A percentile compares a stretch with the other conserved stretches of the same genome.
Evolutionary conservation across 2,329 filamentous ascomycete genomes (phyloP).

Genomic region (Atkinsonella texensis): DNA sequence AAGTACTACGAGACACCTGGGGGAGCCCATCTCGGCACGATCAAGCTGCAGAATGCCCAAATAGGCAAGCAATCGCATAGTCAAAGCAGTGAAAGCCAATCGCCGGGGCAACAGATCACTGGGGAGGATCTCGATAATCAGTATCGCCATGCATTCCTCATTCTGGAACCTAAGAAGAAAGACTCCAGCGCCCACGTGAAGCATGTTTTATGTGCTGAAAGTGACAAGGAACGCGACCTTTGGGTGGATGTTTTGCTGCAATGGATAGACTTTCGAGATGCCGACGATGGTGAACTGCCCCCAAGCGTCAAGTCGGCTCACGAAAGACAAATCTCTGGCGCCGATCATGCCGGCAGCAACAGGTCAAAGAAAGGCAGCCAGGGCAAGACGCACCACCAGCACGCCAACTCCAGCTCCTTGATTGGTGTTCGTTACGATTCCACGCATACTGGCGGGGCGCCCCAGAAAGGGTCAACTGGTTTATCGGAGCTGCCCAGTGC

Average conservation of each 20-base stretch:
- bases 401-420: constrained; percentile 31
- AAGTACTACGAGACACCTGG: constrained; percentile 90
- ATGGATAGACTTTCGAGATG: constrained; percentile 69
- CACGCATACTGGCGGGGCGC: constrained; percentile 38
- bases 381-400: constrained; percentile 22
- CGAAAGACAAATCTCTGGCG: constrained; percentile 27
- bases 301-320: constrained; percentile 19
- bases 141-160: constrained; percentile 90
- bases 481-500: constrained; percentile 21
- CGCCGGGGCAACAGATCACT: constrained; percentile 40
- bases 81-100: constrained; percentile 33
- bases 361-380: constrained; percentile 22
- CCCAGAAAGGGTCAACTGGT: constrained; percentile 28
- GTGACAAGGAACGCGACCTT: constrained; percentile 77
- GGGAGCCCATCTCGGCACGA: constrained; percentile 81
- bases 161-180: constrained; percentile 92
- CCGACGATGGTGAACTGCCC: constrained; percentile 32
- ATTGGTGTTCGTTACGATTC: constrained; percentile 48
- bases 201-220: constrained; percentile 92
- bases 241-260: constrained; percentile 88
- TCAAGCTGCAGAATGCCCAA: constrained; percentile 81
- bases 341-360: constrained; percentile 12
- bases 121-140: constrained; percentile 80
- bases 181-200: constrained; percentile 79
- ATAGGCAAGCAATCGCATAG: constrained; percentile 78